Evolutionary conservation across 2,329 filamentous ascomycete species (phyloP).

Genomic region (Alternaria sp.): DNA sequence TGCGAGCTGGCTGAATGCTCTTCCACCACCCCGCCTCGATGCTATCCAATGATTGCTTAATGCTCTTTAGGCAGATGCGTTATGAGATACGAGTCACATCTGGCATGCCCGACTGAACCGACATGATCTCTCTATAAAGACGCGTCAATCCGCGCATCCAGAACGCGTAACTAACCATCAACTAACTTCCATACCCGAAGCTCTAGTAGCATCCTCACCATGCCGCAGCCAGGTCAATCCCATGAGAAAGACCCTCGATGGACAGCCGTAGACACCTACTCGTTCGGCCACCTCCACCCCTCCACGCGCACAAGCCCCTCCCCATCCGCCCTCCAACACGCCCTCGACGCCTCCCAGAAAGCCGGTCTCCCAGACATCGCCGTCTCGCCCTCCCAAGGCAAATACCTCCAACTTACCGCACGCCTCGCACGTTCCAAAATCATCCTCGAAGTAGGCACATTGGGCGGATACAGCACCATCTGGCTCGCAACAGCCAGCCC

Average conservation of each 20-base stretch:
- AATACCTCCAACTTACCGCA: constrained; percentile 43
- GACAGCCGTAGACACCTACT: constrained; percentile 50
- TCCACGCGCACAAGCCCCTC: constrained; percentile 28
- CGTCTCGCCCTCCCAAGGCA: constrained; percentile 43
- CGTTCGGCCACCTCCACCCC: constrained; percentile 44
- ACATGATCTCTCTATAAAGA: constrained; percentile 6
- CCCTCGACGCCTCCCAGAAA: constrained; percentile 24
- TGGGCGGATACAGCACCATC: constrained; percentile 62
- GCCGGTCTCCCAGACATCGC: constrained; percentile 44
- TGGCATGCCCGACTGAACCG: not conserved
- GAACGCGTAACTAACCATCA: not conserved
- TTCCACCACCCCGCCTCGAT: not conserved
- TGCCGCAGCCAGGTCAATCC: constrained; percentile 14
- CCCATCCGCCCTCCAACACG: constrained; percentile 32
- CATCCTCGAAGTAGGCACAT: constrained; percentile 61
- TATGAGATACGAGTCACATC: not conserved
- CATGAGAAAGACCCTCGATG: constrained; percentile 45
- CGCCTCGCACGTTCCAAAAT: constrained; percentile 34
- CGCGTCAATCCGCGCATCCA: not conserved
- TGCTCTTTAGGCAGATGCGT: not conserved
- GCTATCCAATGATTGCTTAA: not conserved
- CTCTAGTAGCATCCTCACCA: not conserved
- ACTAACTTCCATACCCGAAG: not conserved
- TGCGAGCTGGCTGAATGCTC: constrained; percentile 5
- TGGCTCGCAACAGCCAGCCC: constrained; percentile 56